Percentiles rank a stretch among this genome's conserved stretches.
Conservation (phyloP, 176 grass and related monocot species). For the Eragrostis curvula region DNA sequence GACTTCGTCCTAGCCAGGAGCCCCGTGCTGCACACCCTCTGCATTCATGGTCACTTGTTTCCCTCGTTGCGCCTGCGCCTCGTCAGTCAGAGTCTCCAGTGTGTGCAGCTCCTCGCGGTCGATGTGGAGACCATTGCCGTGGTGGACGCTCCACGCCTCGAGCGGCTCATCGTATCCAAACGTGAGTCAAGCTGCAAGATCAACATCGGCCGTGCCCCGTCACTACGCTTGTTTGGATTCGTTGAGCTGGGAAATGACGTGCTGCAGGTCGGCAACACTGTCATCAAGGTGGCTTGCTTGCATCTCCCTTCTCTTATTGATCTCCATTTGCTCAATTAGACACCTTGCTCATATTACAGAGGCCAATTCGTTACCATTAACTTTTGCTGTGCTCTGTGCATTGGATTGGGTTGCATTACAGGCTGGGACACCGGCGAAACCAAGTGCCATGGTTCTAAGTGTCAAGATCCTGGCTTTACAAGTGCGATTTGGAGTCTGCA, state of each 20-base stretch:
- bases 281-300: slow-evolving; percentile 7
- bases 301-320: not conserved
- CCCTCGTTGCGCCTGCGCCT: not conserved
- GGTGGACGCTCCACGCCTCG: slow-evolving; percentile 26
- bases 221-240: slow-evolving; percentile 3
- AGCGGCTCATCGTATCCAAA: not conserved
- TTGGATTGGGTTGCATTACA: not conserved
- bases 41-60: not conserved
- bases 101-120: slow-evolving; percentile 12
- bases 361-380: not conserved
- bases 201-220: not conserved
- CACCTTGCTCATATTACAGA: too few species aligned
- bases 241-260: not conserved
- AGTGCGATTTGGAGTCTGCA: not conserved
- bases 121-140: not conserved
- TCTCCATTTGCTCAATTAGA: not conserved
- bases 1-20: slow-evolving; percentile 35
- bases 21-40: slow-evolving; percentile 33
- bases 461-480: not conserved
- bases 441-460: not conserved
- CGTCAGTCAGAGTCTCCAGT: slow-evolving; percentile 36
- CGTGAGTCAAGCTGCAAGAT: not conserved
- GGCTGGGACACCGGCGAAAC: not conserved
- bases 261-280: not conserved
- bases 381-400: not conserved